phyloP scores from a whole-genome alignment of 2,329 filamentous ascomycete species.

The Leptographium radiaticola region DNA sequence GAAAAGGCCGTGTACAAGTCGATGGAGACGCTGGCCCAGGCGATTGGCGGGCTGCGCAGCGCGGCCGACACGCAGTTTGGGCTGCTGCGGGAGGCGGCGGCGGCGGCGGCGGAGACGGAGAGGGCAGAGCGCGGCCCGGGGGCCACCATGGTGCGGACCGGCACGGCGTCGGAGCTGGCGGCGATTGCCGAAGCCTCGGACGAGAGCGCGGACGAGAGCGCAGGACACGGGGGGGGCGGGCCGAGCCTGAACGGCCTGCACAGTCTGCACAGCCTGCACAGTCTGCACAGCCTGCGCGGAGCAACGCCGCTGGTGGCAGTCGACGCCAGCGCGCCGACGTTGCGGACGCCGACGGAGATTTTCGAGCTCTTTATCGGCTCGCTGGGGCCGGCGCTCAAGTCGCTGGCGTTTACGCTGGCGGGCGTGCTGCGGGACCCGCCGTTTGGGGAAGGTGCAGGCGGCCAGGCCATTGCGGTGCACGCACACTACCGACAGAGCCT shows the following conservation, averaged over 20 bases:
- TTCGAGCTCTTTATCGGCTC: constrained; percentile 83
- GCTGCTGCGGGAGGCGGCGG: constrained; percentile 52
- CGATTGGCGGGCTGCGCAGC: constrained; percentile 79
- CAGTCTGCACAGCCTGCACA: neutral
- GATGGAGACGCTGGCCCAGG: constrained; percentile 74
- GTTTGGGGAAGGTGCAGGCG: constrained; percentile 51
- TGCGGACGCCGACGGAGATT: constrained; percentile 62
- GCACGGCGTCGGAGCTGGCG: constrained; percentile 32
- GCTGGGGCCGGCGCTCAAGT: constrained; percentile 90
- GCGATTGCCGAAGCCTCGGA: constrained; percentile 51
- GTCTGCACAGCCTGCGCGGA: neutral
- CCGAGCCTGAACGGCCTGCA: no score
- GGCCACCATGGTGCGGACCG: constrained; percentile 8
- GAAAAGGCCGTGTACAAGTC: constrained; percentile 73
- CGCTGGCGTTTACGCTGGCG: constrained; percentile 79
- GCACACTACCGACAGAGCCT: constrained; percentile 71
- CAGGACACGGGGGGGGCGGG: no score
- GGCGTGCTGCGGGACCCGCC: constrained; percentile 80
- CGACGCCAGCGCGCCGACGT: constrained; percentile 13
- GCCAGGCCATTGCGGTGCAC: constrained; percentile 60
- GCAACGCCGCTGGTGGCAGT: no score
- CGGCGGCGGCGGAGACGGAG: constrained; percentile 9
- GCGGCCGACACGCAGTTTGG: constrained; percentile 83
- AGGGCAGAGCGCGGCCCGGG: neutral
- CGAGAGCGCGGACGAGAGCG: constrained; percentile 32